Percentiles rank a stretch among this genome's conserved stretches.
Evolutionary conservation across 352 stramenopile species (phyloP).

Genomic region (Saprolegnia parasitica): DNA sequence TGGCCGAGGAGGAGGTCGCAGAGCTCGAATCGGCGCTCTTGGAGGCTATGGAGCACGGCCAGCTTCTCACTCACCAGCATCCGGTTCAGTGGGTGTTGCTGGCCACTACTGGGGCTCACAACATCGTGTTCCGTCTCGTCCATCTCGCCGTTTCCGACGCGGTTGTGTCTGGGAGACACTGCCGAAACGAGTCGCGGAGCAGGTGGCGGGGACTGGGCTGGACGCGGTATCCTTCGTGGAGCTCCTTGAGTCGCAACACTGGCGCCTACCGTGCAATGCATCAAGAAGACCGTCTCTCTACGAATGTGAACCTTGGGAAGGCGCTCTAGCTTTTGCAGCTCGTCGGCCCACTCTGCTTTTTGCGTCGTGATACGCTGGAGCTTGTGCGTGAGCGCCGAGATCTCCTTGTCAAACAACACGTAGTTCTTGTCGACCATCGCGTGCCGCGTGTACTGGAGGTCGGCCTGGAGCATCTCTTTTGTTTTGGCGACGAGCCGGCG

Average conservation of each 20-base stretch:
- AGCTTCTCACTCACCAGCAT: constrained; percentile 26
- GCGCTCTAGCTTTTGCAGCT: constrained; percentile 36
- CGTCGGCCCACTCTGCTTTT: constrained; percentile 68
- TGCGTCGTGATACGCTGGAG: constrained; percentile 68
- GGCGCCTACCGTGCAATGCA: constrained; percentile 10
- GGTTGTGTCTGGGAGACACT: neutral
- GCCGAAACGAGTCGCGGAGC: constrained; percentile 19
- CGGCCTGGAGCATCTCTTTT: constrained; percentile 54
- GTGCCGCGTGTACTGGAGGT: constrained; percentile 32
- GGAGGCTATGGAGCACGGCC: neutral
- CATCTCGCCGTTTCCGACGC: neutral
- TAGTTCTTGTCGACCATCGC: neutral
- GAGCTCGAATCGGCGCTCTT: constrained; percentile 21
- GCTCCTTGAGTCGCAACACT: constrained; percentile 18
- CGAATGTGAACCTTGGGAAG: constrained; percentile 41
- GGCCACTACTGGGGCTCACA: neutral
- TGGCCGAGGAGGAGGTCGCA: constrained; percentile 13
- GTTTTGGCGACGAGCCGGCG: constrained; percentile 64
- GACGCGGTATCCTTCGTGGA: neutral
- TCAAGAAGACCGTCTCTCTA: neutral
- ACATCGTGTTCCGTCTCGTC: too few relatives aligned
- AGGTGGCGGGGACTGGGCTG: constrained; percentile 33
- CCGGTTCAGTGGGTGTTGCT: neutral
- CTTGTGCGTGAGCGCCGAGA: constrained; percentile 68
- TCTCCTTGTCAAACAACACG: constrained; percentile 61